Conservation (phyloP, 2,329 filamentous ascomycete genomes). For the Plenodomus biglobosus region DNA sequence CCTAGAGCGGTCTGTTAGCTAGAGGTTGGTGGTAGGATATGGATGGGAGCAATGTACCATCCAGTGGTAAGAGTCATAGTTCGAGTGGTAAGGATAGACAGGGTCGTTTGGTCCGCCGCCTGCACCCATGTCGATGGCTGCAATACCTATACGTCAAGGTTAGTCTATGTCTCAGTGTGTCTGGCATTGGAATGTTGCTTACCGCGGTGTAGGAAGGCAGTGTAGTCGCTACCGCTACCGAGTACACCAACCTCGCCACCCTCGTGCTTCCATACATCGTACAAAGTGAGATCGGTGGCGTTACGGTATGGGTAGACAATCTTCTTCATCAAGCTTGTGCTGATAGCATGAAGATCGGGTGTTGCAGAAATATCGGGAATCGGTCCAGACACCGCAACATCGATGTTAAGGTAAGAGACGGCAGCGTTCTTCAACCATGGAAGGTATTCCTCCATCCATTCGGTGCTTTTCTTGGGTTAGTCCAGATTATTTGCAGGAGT, state of each 20-base stretch:
- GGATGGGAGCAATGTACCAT: slow-evolving; percentile 37
- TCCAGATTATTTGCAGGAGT: background rate
- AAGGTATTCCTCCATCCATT: slow-evolving; percentile 55
- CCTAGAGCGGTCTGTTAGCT: background rate
- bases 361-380: slow-evolving; percentile 44
- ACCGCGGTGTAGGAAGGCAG: slow-evolving; percentile 51
- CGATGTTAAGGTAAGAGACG: slow-evolving; percentile 56
- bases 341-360: slow-evolving; percentile 46
- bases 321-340: slow-evolving; percentile 45
- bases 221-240: slow-evolving; percentile 52
- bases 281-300: slow-evolving; percentile 45
- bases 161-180: too few species aligned
- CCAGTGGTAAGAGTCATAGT: slow-evolving; percentile 55
- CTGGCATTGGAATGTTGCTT: background rate
- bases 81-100: slow-evolving; percentile 53
- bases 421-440: slow-evolving; percentile 50
- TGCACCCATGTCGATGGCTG: slow-evolving; percentile 48
- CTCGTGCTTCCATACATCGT: slow-evolving; percentile 48
- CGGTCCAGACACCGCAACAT: slow-evolving; percentile 52
- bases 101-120: slow-evolving; percentile 43
- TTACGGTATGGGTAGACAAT: slow-evolving; percentile 46
- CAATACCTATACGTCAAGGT: too few species aligned
- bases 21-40: background rate
- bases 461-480: slow-evolving; percentile 41
- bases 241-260: slow-evolving; percentile 47